phyloP scores from a whole-genome alignment of 2,329 filamentous ascomycete species.

The Fusarium lyarnte region DNA sequence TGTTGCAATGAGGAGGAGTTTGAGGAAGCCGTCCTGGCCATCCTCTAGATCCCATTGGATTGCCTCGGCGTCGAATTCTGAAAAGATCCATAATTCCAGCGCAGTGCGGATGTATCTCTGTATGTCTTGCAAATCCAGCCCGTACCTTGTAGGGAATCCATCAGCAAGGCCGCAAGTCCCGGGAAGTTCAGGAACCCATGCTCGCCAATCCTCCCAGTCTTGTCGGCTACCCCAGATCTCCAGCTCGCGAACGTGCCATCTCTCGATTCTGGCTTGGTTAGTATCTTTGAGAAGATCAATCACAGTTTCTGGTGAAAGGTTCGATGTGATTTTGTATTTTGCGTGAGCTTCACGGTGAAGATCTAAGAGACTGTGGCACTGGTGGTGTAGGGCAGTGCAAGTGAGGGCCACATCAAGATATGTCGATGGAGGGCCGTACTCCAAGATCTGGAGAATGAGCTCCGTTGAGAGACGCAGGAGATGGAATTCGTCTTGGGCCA shows the following conservation, averaged over 20 bases:
- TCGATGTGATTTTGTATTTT: conserved; percentile 4
- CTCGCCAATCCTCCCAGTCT: conserved; percentile 20
- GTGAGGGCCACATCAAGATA: conserved; percentile 12
- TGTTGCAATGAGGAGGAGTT: conserved; percentile 23
- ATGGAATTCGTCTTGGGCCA: background rate
- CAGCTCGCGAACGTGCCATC: conserved; percentile 28
- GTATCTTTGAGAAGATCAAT: background rate
- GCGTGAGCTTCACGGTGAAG: conserved; percentile 3
- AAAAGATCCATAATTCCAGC: background rate
- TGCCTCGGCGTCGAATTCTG: background rate
- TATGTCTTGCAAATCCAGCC: background rate
- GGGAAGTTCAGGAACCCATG: background rate
- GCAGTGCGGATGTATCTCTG: background rate
- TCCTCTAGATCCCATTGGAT: background rate
- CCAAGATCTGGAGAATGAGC: conserved; percentile 6
- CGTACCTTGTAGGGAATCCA: background rate
- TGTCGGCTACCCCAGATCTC: conserved; percentile 31
- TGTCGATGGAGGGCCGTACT: background rate
- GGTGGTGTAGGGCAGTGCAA: conserved; percentile 9
- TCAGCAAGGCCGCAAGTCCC: background rate
- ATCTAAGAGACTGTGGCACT: background rate
- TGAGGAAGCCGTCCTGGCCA: conserved; percentile 26
- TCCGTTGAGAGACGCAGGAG: conserved; percentile 6
- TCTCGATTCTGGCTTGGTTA: background rate
- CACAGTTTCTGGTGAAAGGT: background rate